phyloP scores from a whole-genome alignment of 2,329 filamentous ascomycete species.

The Helicocarpus griseus region DNA sequence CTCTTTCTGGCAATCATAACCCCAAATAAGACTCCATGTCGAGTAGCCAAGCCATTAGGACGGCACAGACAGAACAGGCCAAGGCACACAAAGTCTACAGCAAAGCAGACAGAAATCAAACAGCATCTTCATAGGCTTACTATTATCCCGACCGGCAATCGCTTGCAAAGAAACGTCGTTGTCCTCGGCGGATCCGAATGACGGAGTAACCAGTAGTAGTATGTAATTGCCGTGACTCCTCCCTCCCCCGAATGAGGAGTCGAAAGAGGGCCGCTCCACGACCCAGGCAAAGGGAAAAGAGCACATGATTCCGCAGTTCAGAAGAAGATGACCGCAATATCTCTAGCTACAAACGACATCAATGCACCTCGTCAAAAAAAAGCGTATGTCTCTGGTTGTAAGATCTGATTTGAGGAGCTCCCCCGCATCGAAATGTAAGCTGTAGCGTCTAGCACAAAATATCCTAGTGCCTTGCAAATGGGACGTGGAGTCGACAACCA shows the following conservation, averaged over 20 bases:
- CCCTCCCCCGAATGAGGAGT: background rate
- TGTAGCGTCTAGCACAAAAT: background rate
- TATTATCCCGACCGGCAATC: background rate
- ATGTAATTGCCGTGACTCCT: background rate
- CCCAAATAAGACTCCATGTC: background rate
- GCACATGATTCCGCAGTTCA: background rate
- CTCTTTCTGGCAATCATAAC: background rate
- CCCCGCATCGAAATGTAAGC: background rate
- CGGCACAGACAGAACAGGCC: background rate
- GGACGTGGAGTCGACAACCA: background rate
- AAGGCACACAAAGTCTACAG: background rate
- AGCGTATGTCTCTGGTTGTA: background rate
- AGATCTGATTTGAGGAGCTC: background rate
- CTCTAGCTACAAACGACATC: background rate
- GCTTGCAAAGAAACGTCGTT: background rate
- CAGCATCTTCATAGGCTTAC: background rate
- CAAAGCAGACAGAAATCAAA: background rate
- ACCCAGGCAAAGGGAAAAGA: background rate
- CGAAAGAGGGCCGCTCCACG: background rate
- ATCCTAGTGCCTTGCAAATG: background rate
- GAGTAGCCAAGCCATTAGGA: background rate
- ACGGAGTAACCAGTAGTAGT: background rate
- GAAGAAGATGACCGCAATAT: background rate
- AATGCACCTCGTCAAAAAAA: background rate
- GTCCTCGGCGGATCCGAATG: background rate